Evolutionary conservation across 2,329 filamentous ascomycete species (phyloP).

Genomic region (Microsporum audouinii): DNA sequence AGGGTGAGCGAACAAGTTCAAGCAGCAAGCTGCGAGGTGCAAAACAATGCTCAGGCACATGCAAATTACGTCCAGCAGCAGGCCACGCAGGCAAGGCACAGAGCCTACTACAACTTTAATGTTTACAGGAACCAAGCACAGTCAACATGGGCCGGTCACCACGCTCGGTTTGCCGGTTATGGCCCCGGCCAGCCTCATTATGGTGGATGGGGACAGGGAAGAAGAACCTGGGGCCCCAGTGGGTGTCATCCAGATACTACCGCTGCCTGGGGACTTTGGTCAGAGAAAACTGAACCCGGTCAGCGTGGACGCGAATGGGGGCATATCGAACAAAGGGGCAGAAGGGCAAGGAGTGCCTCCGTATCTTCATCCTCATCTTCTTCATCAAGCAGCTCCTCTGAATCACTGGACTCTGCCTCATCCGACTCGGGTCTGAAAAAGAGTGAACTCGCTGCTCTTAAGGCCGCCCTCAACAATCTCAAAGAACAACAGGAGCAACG

Average conservation of each 20-base stretch:
- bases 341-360: slow-evolving; percentile 7
- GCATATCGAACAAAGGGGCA: not conserved
- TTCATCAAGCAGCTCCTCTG: slow-evolving; percentile 10
- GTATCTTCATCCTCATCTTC: slow-evolving; percentile 13
- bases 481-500: slow-evolving; percentile 4
- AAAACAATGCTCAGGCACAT: slow-evolving; percentile 29
- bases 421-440: not conserved
- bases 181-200: not conserved
- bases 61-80: slow-evolving; percentile 28
- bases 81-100: not conserved
- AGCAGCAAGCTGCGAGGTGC: slow-evolving; percentile 28
- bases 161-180: not conserved
- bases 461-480: not conserved
- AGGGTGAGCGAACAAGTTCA: slow-evolving; percentile 26
- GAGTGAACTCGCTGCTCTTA: not conserved
- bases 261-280: not conserved
- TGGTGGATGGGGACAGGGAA: not conserved
- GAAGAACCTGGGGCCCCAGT: not conserved
- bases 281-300: not conserved
- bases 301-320: not conserved
- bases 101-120: not conserved
- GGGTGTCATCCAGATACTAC: not conserved
- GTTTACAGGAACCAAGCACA: not conserved
- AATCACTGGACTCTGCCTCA: slow-evolving; percentile 2
- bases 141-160: not conserved